Evolutionary conservation across 2,329 filamentous ascomycete species (phyloP).

Genomic region (Calonectria ilicicola): DNA sequence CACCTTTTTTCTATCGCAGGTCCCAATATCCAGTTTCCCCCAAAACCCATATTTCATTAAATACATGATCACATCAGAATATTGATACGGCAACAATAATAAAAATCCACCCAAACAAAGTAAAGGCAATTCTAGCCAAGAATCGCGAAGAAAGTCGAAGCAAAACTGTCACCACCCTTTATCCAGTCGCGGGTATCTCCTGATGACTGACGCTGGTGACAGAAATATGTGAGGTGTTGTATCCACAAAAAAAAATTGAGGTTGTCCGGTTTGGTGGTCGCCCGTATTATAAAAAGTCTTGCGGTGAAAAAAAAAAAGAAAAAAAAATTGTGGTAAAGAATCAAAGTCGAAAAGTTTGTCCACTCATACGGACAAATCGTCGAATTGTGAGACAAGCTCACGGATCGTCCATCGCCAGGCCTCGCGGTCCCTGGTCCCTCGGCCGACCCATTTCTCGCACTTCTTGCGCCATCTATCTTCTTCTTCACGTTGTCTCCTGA

Average conservation of each 20-base stretch:
- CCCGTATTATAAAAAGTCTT: slow-evolving; percentile 39
- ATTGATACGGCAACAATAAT: slow-evolving; percentile 28
- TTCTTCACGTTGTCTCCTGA: slow-evolving; percentile 88
- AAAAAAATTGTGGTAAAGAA: slow-evolving; percentile 27
- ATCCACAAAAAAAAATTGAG: slow-evolving; percentile 32
- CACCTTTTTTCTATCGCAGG: slow-evolving; percentile 41
- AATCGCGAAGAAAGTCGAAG: slow-evolving; percentile 16
- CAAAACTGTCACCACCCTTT: slow-evolving; percentile 26
- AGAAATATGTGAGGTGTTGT: slow-evolving; percentile 30
- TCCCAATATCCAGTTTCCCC: slow-evolving; percentile 21
- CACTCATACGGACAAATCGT: slow-evolving; percentile 50
- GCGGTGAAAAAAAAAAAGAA: slow-evolving; percentile 32
- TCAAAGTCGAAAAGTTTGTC: slow-evolving; percentile 18
- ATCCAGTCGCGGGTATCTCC: slow-evolving; percentile 38
- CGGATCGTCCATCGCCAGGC: slow-evolving; percentile 84
- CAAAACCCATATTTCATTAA: slow-evolving; percentile 29
- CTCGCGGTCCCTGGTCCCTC: slow-evolving; percentile 66
- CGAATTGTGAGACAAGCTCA: slow-evolving; percentile 64
- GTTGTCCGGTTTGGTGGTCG: slow-evolving; percentile 27
- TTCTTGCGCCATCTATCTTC: slow-evolving; percentile 92
- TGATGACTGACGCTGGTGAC: slow-evolving; percentile 28
- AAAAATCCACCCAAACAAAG: slow-evolving; percentile 17
- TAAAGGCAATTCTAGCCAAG: slow-evolving; percentile 9
- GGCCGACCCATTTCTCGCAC: slow-evolving; percentile 85
- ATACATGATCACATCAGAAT: slow-evolving; percentile 40